Percentiles rank a stretch among this genome's conserved stretches.
These are phyloP conservation scores for Starmera stellimalicola DNA, from an alignment of 1,139 yeast species.

Conservation along the genomic window DNA sequence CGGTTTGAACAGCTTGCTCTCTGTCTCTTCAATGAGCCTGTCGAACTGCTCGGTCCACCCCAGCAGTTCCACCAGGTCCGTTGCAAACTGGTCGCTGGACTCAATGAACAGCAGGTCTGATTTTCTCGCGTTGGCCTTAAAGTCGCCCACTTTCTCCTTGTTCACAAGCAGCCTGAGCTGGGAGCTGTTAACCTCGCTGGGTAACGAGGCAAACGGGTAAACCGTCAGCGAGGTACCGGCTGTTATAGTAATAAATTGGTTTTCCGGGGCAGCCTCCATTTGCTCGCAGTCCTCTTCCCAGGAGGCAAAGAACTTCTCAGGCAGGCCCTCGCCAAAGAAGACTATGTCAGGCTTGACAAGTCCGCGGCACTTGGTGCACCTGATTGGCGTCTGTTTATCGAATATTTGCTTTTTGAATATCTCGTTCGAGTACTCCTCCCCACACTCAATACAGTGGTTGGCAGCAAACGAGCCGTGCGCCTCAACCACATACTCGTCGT, in stretches of 20 bases:
- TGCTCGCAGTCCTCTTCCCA: slow-evolving; percentile 53
- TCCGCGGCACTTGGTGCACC: slow-evolving; percentile 49
- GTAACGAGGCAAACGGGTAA: slow-evolving; percentile 80
- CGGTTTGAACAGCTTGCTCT: neutral
- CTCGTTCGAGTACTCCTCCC: slow-evolving; percentile 40
- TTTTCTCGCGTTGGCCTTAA: slow-evolving; percentile 38
- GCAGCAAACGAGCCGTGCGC: slow-evolving; percentile 93
- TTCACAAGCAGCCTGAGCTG: slow-evolving; percentile 63
- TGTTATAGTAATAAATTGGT: slow-evolving; percentile 68
- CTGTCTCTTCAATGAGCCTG: slow-evolving; percentile 21
- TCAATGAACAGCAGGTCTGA: slow-evolving; percentile 52
- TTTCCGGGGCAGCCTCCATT: slow-evolving; percentile 18
- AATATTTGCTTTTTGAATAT: slow-evolving; percentile 37
- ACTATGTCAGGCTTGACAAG: slow-evolving; percentile 88
- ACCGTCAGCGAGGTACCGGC: slow-evolving; percentile 92
- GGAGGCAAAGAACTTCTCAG: slow-evolving; percentile 50
- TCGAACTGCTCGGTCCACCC: slow-evolving; percentile 58
- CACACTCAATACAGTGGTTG: slow-evolving; percentile 77
- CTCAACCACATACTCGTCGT: slow-evolving; percentile 58
- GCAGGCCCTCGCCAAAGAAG: slow-evolving; percentile 85
- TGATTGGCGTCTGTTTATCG: slow-evolving; percentile 36
- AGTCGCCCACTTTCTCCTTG: slow-evolving; percentile 70
- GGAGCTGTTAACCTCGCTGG: slow-evolving; percentile 44
- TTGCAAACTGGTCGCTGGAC: slow-evolving; percentile 57
- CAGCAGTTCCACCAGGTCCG: slow-evolving; percentile 37